Conservation (phyloP, 1,139 yeast genomes). For the Suhomyces terraborum region DNA sequence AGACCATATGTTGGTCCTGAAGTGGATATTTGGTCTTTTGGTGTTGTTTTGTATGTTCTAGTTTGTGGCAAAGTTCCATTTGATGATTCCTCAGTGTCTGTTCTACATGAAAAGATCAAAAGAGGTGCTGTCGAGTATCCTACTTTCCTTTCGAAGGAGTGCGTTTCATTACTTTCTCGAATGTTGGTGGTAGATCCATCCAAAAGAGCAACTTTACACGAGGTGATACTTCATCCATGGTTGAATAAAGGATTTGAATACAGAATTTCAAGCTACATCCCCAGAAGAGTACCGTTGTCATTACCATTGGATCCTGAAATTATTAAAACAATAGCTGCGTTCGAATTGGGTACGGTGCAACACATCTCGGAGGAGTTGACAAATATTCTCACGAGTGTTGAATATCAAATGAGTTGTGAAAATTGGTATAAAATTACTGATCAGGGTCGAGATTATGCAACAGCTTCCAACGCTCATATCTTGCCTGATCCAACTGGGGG, state of each 20-base stretch:
- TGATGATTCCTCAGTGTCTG: constrained; percentile 92
- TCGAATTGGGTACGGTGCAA: constrained; percentile 75
- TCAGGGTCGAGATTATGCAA: constrained; percentile 44
- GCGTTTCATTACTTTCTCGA: constrained; percentile 77
- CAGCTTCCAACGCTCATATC: constrained; percentile 42
- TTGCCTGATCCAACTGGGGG: constrained; percentile 84
- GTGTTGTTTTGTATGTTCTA: constrained; percentile 89
- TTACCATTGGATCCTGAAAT: constrained; percentile 74
- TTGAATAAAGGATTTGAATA: constrained; percentile 85
- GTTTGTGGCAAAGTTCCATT: constrained; percentile 98
- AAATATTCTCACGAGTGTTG: constrained; percentile 61
- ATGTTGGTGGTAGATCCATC: constrained; percentile 91
- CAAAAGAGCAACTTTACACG: constrained; percentile 76
- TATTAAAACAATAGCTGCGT: constrained; percentile 71
- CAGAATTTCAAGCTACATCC: constrained; percentile 70
- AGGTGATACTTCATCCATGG: constrained; percentile 92
- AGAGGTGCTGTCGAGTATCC: constrained; percentile 94
- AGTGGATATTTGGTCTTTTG: constrained; percentile 98
- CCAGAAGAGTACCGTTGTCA: constrained; percentile 72
- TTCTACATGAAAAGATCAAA: constrained; percentile 91
- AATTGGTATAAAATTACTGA: constrained; percentile 61
- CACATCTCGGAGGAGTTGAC: constrained; percentile 60
- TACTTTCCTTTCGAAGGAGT: constrained; percentile 73
- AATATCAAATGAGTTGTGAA: constrained; percentile 64
- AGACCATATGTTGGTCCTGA: constrained; percentile 95